Base-by-base conservation (phyloP, 2,329 filamentous ascomycete species). In the Hymenoscyphus scutula region DNA sequence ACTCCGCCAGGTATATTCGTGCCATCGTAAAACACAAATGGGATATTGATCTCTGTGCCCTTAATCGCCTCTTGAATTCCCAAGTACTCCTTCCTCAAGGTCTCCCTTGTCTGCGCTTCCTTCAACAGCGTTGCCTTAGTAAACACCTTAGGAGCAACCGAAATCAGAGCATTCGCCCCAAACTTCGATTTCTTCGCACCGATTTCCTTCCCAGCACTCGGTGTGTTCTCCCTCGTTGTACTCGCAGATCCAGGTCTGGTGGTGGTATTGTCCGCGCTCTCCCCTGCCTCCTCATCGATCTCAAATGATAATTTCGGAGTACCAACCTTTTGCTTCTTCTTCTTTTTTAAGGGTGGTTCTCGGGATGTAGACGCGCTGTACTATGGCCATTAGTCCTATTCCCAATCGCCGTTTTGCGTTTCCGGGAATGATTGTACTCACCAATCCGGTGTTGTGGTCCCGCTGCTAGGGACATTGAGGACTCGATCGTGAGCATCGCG, bases 1-100 rank as follows among this genome's bases (percentile, higher is more conserved):
- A 84, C 84, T 1, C 94, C 93, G 17, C 92, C 92, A 0, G 93
- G 90, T 11, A 90, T 89, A 74, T 96, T 94, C 25, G 91, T 91
- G 17, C 95, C 95, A 69, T 98, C 94, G 77, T 97, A 98, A 74
- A 98, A 98, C 3, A 98, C 91, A 75, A 98, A 99, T 0, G 95
- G 95, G 34, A 99, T 89, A 17, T 90, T 83, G 60, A 99, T 90
- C 72, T 97, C 93, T 8, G 92, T 93, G 23, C 86, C 86, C 77
- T 96, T 97, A 68, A 98, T 90, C 0, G 88, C 86, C 65, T 96
- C 91, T 74, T 97, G 95, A 63, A 94, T 84, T 10, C 80, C 80
- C 54, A 96, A 75, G 71, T 97, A 99, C 72, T 98, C 89, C 65
- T 89, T 90, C 10, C 90, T 84, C 57, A 94, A 78, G 15, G 84